Evolutionary conservation across 2,329 filamentous ascomycete species (phyloP), one percentile per base, ranked within the genome.

Genomic region (Rasamsonia emersonii): DNA sequence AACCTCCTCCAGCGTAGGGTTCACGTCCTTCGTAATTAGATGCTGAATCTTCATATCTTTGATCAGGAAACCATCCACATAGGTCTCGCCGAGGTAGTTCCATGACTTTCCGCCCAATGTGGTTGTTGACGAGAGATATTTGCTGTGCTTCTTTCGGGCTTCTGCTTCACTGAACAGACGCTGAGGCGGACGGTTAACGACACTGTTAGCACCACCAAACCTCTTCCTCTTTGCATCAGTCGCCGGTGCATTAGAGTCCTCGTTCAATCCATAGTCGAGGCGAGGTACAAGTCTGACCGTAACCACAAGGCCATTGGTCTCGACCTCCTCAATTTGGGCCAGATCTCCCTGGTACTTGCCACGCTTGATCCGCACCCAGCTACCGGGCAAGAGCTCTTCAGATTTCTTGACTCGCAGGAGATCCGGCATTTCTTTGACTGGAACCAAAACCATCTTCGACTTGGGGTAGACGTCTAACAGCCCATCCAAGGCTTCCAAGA

Each of bases 341-440:
- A 98, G 67, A 68, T 98, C 91, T 13, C 84, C 84, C 24, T 77
- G 75, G 59, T 98, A 93, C 53, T 88, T 82, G 26, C 79, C 72
- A 33, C 84, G 76, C 54, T 78, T 80, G 42, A 96, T 77, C 42
- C 91, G 85, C 31, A 96, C 89, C 73, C 91, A 98, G 21, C 86
- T 86, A 42, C 89, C 89, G 7, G 82, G 82, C 46, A 91, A 78
- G 19, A 98, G 68, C 16, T 79, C 78, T 28, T 86, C 83, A 3
- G 82, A 89, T 64, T 94, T 94, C 39, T 77, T 79, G 17, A 93
- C 85, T 31, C 86, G 78, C 11, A 98, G 70, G n/a, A 98, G 73
- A 59, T 96, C 91, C 2, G 91, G 89, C 79, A 95, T 94, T 60
- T 98, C 91, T 58, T 93, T 93, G 50, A 96, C 86, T 29, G 91